phyloP scores from a whole-genome alignment of 148 eudicot species.

The Nepenthes mirabilis region DNA sequence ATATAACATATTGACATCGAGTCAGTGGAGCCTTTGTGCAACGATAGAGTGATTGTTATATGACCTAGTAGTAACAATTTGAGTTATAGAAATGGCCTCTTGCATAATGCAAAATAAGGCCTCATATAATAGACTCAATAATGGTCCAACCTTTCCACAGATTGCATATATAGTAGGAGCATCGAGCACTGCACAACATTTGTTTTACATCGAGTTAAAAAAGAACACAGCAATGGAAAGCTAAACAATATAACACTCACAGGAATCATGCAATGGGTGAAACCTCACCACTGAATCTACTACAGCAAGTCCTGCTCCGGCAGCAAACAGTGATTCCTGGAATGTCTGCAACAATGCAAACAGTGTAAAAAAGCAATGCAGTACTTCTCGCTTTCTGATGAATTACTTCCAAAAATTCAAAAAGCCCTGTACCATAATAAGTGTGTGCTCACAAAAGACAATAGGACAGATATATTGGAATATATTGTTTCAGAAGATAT shows the following conservation, averaged over 20 bases:
- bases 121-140: no score
- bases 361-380: neutral
- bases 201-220: neutral
- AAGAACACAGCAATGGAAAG: neutral
- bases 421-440: neutral
- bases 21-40: no score
- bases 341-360: conserved; percentile 51
- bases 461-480: no score
- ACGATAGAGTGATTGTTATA: no score
- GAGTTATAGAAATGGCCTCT: no score
- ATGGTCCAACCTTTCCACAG: no score
- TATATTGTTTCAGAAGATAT: no score
- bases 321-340: conserved; percentile 71
- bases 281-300: conserved; percentile 89
- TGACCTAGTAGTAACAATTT: no score
- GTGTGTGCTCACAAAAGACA: neutral
- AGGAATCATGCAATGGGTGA: conserved; percentile 8
- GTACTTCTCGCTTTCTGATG: neutral
- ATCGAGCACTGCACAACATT: no score
- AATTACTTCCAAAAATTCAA: neutral
- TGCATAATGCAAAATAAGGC: no score
- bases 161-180: no score
- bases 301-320: conserved; percentile 86
- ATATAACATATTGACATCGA: no score
- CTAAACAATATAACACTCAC: neutral